Percentiles rank a stretch among this genome's conserved stretches.
phyloP scores from a whole-genome alignment of 2,329 filamentous ascomycete species.

The Onygena corvina region DNA sequence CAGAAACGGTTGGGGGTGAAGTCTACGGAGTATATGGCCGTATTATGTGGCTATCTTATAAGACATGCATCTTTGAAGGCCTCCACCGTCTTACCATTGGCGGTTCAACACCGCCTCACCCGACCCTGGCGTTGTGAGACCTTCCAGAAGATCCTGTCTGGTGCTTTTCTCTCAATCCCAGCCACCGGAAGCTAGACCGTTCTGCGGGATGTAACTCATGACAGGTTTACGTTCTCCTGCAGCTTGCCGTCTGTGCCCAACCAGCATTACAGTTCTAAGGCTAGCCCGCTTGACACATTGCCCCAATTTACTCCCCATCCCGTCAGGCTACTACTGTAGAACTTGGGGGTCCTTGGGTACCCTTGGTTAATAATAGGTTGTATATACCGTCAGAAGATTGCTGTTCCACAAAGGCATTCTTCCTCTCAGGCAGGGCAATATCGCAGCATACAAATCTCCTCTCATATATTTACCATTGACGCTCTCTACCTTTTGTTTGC shows the following conservation, averaged over 20 bases:
- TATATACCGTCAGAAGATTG: constrained; percentile 20
- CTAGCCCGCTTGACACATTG: constrained; percentile 19
- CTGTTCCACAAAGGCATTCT: constrained; percentile 24
- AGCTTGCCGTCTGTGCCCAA: constrained; percentile 15
- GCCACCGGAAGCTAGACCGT: constrained; percentile 10
- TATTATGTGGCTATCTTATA: background rate
- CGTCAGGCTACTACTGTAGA: constrained; percentile 20
- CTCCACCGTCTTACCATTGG: constrained; percentile 1
- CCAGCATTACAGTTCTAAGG: constrained; percentile 11
- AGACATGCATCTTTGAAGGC: background rate
- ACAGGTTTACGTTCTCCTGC: constrained; percentile 13
- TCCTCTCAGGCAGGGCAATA: constrained; percentile 18
- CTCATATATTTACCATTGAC: constrained; percentile 11
- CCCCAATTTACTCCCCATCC: constrained; percentile 13
- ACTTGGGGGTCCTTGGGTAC: constrained; percentile 20
- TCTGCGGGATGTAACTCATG: constrained; percentile 15
- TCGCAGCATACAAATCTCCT: constrained; percentile 9
- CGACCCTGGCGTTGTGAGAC: constrained; percentile 5
- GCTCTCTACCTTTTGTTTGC: constrained; percentile 19
- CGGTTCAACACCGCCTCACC: constrained; percentile 1
- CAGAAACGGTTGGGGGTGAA: background rate
- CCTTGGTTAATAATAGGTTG: constrained; percentile 22
- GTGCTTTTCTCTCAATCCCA: constrained; percentile 5
- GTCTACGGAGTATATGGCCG: background rate
- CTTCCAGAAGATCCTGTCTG: constrained; percentile 14